A percentile compares a stretch with the other conserved stretches of the same genome.
Evolutionary conservation across 2,329 filamentous ascomycete species (phyloP).

Genomic region (Arthrobotrys megalospora): DNA sequence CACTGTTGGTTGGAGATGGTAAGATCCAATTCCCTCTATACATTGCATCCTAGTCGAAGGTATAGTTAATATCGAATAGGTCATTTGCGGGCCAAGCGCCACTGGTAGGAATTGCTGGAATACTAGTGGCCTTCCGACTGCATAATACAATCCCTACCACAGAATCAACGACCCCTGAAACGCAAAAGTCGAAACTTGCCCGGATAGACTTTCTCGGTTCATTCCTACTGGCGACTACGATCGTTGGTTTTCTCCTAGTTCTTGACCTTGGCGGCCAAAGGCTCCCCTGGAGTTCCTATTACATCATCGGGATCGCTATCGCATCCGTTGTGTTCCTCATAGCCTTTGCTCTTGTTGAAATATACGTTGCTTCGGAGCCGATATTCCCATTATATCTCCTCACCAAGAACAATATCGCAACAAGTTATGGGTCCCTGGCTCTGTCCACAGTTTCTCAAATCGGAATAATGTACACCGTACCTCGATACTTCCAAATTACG

Average conservation of each 20-base stretch:
- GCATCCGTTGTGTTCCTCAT: conserved; percentile 35
- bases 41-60: neutral
- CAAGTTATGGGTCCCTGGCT: conserved; percentile 72
- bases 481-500: conserved; percentile 79
- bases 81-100: conserved; percentile 75
- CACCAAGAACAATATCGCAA: conserved; percentile 71
- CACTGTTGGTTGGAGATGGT: conserved; percentile 78
- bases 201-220: conserved; percentile 57
- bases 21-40: conserved; percentile 57
- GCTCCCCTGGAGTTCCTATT: conserved; percentile 40
- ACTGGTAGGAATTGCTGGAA: conserved; percentile 71
- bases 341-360: conserved; percentile 65
- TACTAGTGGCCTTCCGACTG: conserved; percentile 67
- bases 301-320: conserved; percentile 32
- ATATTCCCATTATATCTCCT: conserved; percentile 75
- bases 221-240: conserved; percentile 32
- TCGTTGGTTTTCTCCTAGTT: conserved; percentile 64
- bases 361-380: conserved; percentile 71
- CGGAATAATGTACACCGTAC: conserved; percentile 77
- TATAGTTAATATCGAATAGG: conserved; percentile 65
- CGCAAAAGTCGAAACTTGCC: conserved; percentile 43
- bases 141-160: conserved; percentile 17
- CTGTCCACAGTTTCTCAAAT: conserved; percentile 41
- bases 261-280: conserved; percentile 58
- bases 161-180: neutral